These are phyloP conservation scores for Talaromyces sp. DNA, from an alignment of 2,329 filamentous ascomycete genomes.

Conservation along the genomic window DNA sequence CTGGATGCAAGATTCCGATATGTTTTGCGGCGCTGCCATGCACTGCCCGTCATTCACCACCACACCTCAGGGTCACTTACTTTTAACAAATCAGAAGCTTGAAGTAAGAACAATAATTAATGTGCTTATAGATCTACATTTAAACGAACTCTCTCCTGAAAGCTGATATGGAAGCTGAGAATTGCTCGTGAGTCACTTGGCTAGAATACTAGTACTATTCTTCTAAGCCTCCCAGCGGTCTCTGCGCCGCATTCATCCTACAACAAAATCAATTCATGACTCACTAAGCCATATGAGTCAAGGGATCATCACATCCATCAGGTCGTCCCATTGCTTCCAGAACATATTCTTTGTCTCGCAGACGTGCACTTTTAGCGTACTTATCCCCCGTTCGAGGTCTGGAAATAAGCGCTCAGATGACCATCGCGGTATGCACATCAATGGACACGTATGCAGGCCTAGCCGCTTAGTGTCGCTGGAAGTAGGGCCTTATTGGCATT, in stretches of 20 bases:
- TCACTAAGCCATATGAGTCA: background rate
- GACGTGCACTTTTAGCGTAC: background rate
- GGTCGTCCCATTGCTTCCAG: background rate
- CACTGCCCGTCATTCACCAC: background rate
- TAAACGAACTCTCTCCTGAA: background rate
- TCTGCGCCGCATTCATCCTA: background rate
- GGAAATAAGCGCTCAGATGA: slow-evolving; percentile 10
- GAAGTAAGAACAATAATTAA: background rate
- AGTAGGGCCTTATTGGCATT: background rate
- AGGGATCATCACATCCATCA: background rate
- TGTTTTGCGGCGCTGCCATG: background rate
- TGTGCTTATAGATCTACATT: background rate
- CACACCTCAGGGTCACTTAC: background rate
- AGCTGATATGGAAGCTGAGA: background rate
- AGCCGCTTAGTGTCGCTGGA: background rate
- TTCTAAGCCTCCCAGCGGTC: background rate
- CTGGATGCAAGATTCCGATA: background rate
- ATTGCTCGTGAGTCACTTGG: background rate
- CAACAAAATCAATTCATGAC: background rate
- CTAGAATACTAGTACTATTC: background rate
- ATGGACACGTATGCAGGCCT: slow-evolving; percentile 5
- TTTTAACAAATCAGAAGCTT: background rate
- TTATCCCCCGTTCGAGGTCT: background rate
- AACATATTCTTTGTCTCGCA: background rate
- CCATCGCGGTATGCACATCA: slow-evolving; percentile 6